phyloP scores from a whole-genome alignment of 495 filamentous ascomycete species.

The Xylaria bambusicola region DNA sequence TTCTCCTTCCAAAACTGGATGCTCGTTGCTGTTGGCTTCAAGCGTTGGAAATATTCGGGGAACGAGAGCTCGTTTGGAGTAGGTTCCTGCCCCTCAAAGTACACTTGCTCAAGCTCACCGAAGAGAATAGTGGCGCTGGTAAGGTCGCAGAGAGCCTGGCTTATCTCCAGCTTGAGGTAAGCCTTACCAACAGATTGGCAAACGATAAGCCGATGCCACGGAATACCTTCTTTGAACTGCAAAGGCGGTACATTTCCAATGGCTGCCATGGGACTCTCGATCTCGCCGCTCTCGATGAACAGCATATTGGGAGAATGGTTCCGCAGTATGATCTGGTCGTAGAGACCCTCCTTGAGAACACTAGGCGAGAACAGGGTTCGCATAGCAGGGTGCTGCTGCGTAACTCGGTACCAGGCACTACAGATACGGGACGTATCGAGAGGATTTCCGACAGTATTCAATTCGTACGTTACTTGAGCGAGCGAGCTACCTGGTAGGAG shows the following conservation, averaged over 20 bases:
- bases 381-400: conserved; percentile 40
- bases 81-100: conserved; percentile 35
- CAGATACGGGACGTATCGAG: conserved; percentile 47
- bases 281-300: conserved; percentile 45
- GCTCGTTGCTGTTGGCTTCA: conserved; percentile 36
- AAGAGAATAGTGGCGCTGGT: conserved; percentile 46
- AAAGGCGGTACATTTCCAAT: conserved; percentile 44
- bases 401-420: conserved; percentile 46
- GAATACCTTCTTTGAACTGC: conserved; percentile 36
- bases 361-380: conserved; percentile 49
- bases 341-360: conserved; percentile 41
- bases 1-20: conserved; percentile 47
- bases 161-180: conserved; percentile 48
- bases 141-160: conserved; percentile 48
- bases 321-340: conserved; percentile 45
- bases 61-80: conserved; percentile 37
- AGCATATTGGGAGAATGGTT: conserved; percentile 48
- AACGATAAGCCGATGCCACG: conserved; percentile 48
- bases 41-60: conserved; percentile 41
- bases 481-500: conserved; percentile 61
- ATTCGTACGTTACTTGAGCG: conserved; percentile 62
- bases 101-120: conserved; percentile 42
- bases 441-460: conserved; percentile 41
- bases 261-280: conserved; percentile 44
- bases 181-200: conserved; percentile 46